A percentile compares a stretch with the other conserved stretches of the same genome.
phyloP scores from a whole-genome alignment of 1,284 basidiomycete species.

The Pyrrhoderma noxium region DNA sequence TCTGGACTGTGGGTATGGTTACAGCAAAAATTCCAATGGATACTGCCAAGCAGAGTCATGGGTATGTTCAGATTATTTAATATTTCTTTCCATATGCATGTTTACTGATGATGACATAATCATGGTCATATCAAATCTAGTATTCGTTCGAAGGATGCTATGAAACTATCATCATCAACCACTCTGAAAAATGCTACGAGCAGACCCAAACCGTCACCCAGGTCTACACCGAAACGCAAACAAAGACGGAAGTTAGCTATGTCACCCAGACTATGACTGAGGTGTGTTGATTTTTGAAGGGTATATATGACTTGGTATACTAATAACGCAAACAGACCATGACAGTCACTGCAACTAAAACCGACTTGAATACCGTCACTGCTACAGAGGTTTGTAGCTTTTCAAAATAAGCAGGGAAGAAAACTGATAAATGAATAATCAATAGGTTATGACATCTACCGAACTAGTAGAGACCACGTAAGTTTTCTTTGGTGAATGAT shows the following conservation, averaged over 20 bases:
- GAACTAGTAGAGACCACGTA: slow-evolving; percentile 49
- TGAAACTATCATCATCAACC: slow-evolving; percentile 55
- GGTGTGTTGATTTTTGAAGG: slow-evolving; percentile 8
- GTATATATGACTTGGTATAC: background rate
- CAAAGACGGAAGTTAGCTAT: no score
- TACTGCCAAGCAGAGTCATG: slow-evolving; percentile 47
- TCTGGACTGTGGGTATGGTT: slow-evolving; percentile 62
- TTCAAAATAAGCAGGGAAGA: background rate
- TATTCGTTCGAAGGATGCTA: slow-evolving; percentile 46
- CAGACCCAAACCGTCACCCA: slow-evolving; percentile 30
- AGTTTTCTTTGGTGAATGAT: slow-evolving; percentile 5
- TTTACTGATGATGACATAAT: no score
- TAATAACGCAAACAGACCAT: slow-evolving; percentile 22
- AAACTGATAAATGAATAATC: background rate
- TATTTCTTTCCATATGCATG: slow-evolving; percentile 26
- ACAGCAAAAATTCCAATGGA: slow-evolving; percentile 46
- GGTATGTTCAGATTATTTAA: slow-evolving; percentile 33
- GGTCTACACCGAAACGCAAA: slow-evolving; percentile 21
- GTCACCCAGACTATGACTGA: slow-evolving; percentile 22
- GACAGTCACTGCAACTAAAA: slow-evolving; percentile 22
- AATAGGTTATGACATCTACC: slow-evolving; percentile 41
- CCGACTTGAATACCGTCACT: slow-evolving; percentile 28
- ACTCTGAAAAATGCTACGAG: slow-evolving; percentile 28
- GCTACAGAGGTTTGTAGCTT: slow-evolving; percentile 25
- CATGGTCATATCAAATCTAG: slow-evolving; percentile 19